Evolutionary conservation across 2,329 filamentous ascomycete genomes (phyloP).

Genomic region (Venturia pyrina): DNA sequence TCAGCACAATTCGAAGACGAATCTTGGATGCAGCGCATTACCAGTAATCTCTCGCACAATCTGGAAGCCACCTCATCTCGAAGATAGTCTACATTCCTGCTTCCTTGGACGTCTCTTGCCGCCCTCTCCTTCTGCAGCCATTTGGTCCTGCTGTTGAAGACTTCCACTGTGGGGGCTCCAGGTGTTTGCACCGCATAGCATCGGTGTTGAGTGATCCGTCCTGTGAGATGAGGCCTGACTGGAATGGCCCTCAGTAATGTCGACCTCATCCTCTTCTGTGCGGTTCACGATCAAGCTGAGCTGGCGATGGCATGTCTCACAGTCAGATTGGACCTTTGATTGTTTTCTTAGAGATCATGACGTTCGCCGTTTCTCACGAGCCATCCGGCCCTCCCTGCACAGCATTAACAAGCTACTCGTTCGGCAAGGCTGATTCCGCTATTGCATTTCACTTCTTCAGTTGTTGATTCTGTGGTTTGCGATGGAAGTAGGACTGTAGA

Average conservation of each 20-base stretch:
- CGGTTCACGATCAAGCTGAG: not conserved
- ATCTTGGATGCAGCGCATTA: conserved; percentile 26
- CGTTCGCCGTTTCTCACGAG: not conserved
- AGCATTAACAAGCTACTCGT: not conserved
- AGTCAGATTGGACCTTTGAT: not conserved
- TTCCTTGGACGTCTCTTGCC: conserved; percentile 56
- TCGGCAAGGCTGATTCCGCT: not conserved
- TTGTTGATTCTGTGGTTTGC: not conserved
- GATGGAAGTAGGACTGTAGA: not conserved
- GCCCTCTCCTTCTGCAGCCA: conserved; percentile 86
- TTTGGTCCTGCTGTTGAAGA: conserved; percentile 85
- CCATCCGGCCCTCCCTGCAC: not conserved
- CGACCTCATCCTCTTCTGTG: not conserved
- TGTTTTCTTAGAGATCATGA: not conserved
- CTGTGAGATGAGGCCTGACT: not conserved
- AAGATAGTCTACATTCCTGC: conserved; percentile 80
- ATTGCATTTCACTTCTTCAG: not conserved
- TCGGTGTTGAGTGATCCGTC: conserved; percentile 21
- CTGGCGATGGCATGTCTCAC: not conserved
- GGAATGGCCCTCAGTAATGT: not conserved
- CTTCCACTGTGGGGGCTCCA: conserved; percentile 68
- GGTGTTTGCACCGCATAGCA: conserved; percentile 70
- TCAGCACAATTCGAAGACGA: not conserved
- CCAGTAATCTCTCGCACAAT: conserved; percentile 75
- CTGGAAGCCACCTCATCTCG: conserved; percentile 84